Evolutionary conservation across 2,329 filamentous ascomycete species (phyloP).

Genomic region (Cladobotryum mycophilum): DNA sequence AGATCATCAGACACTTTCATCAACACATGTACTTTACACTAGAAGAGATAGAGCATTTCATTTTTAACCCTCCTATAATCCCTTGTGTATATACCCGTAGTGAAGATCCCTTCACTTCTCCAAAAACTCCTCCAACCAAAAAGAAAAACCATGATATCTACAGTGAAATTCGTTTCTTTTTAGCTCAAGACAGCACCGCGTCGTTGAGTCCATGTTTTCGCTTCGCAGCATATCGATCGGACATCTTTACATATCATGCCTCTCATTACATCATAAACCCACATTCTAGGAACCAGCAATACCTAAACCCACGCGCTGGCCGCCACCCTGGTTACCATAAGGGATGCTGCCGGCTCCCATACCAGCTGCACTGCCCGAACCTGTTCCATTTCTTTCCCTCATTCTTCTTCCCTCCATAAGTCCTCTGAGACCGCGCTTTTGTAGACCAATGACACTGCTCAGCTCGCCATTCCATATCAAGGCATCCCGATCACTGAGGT

Average conservation of each 20-base stretch:
- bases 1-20: no score
- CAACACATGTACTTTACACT: not conserved
- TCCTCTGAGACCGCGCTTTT: slow-evolving; percentile 86
- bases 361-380: slow-evolving; percentile 17
- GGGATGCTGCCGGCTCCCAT: slow-evolving; percentile 17
- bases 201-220: not conserved
- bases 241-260: slow-evolving; percentile 1
- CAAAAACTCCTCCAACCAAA: slow-evolving; percentile 2
- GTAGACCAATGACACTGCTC: slow-evolving; percentile 86
- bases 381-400: slow-evolving; percentile 60
- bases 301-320: slow-evolving; percentile 44
- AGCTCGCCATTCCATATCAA: slow-evolving; percentile 71
- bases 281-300: slow-evolving; percentile 40
- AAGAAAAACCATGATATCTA: slow-evolving; percentile 1
- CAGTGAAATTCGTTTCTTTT: slow-evolving; percentile 8
- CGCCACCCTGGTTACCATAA: slow-evolving; percentile 15
- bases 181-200: slow-evolving; percentile 1
- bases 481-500: slow-evolving; percentile 43
- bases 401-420: slow-evolving; percentile 91
- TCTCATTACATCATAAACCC: slow-evolving; percentile 1
- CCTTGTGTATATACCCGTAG: slow-evolving; percentile 6
- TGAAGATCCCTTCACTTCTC: slow-evolving; percentile 7
- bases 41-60: not conserved
- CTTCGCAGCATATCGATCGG: not conserved
- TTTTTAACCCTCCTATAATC: not conserved